A percentile compares a stretch with the other conserved stretches of the same genome.
phyloP scores from a whole-genome alignment of 345 rosid species.

The Lenwebbia sp. region DNA sequence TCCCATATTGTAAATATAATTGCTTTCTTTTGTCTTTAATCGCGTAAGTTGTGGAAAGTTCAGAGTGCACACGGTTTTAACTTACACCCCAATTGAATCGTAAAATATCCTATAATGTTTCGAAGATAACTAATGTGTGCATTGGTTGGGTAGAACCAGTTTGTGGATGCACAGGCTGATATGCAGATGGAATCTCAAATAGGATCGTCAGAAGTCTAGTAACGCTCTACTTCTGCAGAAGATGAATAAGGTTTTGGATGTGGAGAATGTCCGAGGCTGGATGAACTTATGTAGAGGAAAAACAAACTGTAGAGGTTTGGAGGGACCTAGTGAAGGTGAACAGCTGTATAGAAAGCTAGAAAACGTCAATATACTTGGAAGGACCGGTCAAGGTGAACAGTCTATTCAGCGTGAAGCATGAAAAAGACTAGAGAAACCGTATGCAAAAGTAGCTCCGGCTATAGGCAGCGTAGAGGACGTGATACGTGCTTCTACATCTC shows the following conservation, averaged over 20 bases:
- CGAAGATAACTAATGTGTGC: not conserved
- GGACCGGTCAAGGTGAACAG: not conserved
- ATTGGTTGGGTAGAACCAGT: not conserved
- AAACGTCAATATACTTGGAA: not conserved
- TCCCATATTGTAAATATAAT: not conserved
- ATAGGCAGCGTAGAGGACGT: not conserved
- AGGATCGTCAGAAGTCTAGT: fast-evolving
- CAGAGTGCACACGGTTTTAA: not conserved
- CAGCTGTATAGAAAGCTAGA: not conserved
- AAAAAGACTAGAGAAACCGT: not conserved
- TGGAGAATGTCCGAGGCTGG: not conserved
- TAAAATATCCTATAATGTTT: not conserved
- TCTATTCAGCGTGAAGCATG: not conserved
- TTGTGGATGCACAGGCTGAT: not conserved
- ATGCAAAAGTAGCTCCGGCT: not conserved
- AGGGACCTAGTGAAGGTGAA: not conserved
- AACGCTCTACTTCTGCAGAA: not conserved
- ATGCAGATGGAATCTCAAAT: not conserved
- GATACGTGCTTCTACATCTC: not conserved
- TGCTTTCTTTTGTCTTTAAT: not conserved
- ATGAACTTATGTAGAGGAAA: not conserved
- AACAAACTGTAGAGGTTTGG: not conserved
- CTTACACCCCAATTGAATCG: not conserved
- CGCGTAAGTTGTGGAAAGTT: not conserved
- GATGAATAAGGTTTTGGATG: not conserved